Evolutionary conservation across 371 early-diverging fungal genomes (phyloP).

Genomic region (Chytridium lagenaria): DNA sequence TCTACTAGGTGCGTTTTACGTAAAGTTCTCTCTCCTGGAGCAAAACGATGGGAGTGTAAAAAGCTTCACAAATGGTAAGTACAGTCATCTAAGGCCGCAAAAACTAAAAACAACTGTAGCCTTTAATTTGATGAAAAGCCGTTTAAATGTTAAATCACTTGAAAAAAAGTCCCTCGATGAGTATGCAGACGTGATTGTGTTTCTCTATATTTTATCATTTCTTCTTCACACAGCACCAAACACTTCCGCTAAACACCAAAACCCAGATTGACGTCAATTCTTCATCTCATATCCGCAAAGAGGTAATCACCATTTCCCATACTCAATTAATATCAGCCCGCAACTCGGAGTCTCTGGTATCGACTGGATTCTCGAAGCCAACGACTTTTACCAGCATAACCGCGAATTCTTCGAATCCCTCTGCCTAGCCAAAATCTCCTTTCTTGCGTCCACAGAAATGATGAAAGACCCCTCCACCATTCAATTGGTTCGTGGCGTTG

Average conservation of each 20-base stretch:
- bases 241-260: not conserved
- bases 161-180: slow-evolving; percentile 10
- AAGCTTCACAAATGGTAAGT: no score
- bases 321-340: not conserved
- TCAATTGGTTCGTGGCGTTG: not conserved
- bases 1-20: not conserved
- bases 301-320: not conserved
- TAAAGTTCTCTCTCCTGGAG: not conserved
- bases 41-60: not conserved
- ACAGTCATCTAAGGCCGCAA: no score
- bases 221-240: not conserved
- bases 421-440: not conserved
- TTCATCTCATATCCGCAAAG: not conserved
- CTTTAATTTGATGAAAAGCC: not conserved
- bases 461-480: not conserved
- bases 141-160: not conserved
- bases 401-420: not conserved
- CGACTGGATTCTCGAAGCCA: slow-evolving; percentile 7
- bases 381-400: not conserved
- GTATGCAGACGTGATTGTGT: not conserved
- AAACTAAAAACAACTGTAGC: no score
- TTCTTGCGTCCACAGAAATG: not conserved
- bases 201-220: not conserved
- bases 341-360: not conserved
- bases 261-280: not conserved